Base-by-base conservation (phyloP, 1,284 basidiomycete genomes). In the Marasmius oreades region DNA sequence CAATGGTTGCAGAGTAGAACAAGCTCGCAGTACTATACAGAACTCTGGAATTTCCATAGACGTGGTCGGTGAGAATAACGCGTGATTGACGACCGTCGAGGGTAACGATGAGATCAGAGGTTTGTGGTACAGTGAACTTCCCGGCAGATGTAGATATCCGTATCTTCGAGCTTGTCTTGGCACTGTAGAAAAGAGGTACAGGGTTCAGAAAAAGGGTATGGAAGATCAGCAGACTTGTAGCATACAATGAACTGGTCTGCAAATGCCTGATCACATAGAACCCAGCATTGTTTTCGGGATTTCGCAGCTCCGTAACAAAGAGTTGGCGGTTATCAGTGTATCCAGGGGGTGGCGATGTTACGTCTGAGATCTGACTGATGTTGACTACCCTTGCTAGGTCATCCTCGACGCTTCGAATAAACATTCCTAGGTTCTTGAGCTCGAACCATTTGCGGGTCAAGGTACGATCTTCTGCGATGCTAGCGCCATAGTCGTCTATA, bases 221-320 rank as follows among this genome's bases (percentile, higher is more conserved):
- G 8, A 18, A n/a, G 16, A 51, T 12, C 16, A 20, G 2, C 8
- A 51, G 24, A 11, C 2, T 4, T 8, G 50, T 1, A 42, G 37
- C 62, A 48, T 56, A 62, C 63, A 54, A 54, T 22, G 51, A 37
- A 31, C 55, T 57, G 5, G 60, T 58, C 23, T 55, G 54, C 20
- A 51, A 69, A 55, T 87, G 84, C 18, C 86, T 73, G 18, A 75
- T 72, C 46, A 88, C 76, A 60, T 81, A 82, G 65, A 86, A 88
- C 8, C 76, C 73, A 0, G 81, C 66, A 2, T 65, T 69, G 0
- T 76, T 79, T 43, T 81, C 78, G 0, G 79, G 80, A 62, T 86
- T 86, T 33, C 67, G 66, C 55, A 86, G 67, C 51, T 77, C 63
- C 5, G 80, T 82, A 2, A 75, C 76, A 56, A 80, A 81, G n/a